Percentiles rank a stretch among this genome's conserved stretches.
phyloP scores from a whole-genome alignment of 2,329 filamentous ascomycete species.

The Neonectria punicea region DNA sequence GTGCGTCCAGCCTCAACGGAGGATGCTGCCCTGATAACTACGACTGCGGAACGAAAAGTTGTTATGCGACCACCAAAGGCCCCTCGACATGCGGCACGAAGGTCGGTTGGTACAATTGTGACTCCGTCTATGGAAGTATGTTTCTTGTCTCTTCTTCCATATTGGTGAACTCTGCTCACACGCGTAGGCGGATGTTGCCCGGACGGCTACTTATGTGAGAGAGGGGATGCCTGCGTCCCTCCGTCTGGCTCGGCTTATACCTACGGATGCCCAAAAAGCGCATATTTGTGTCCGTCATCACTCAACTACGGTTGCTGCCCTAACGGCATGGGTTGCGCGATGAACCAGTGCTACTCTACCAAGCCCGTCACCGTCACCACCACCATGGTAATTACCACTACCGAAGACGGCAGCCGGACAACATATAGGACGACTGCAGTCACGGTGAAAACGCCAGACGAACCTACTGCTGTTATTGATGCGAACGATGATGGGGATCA shows the following conservation, averaged over 20 bases:
- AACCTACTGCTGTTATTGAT: slow-evolving; percentile 45
- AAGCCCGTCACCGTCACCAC: slow-evolving; percentile 57
- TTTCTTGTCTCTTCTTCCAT: background rate
- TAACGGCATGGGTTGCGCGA: slow-evolving; percentile 60
- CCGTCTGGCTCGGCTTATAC: slow-evolving; percentile 55
- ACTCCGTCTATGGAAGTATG: slow-evolving; percentile 48
- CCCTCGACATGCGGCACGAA: slow-evolving; percentile 52
- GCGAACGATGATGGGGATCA: slow-evolving; percentile 40
- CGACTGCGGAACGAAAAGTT: slow-evolving; percentile 59
- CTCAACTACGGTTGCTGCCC: slow-evolving; percentile 65
- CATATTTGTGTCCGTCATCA: slow-evolving; percentile 61
- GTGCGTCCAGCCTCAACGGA: slow-evolving; percentile 53
- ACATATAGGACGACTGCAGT: slow-evolving; percentile 54
- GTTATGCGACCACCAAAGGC: slow-evolving; percentile 57
- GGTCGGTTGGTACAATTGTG: slow-evolving; percentile 55
- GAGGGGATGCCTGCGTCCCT: slow-evolving; percentile 53
- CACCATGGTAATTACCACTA: slow-evolving; percentile 58
- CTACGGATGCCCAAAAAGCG: slow-evolving; percentile 56
- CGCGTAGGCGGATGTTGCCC: slow-evolving; percentile 57
- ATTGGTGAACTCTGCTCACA: slow-evolving; percentile 25
- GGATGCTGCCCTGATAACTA: slow-evolving; percentile 62
- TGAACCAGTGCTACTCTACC: slow-evolving; percentile 60
- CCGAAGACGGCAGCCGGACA: slow-evolving; percentile 50
- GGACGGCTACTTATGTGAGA: slow-evolving; percentile 57
- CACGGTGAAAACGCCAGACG: slow-evolving; percentile 53